Evolutionary conservation across 345 rosid species (phyloP), one percentile per base, ranked within the genome.

Genomic region (Eucalyptus pauciflora): DNA sequence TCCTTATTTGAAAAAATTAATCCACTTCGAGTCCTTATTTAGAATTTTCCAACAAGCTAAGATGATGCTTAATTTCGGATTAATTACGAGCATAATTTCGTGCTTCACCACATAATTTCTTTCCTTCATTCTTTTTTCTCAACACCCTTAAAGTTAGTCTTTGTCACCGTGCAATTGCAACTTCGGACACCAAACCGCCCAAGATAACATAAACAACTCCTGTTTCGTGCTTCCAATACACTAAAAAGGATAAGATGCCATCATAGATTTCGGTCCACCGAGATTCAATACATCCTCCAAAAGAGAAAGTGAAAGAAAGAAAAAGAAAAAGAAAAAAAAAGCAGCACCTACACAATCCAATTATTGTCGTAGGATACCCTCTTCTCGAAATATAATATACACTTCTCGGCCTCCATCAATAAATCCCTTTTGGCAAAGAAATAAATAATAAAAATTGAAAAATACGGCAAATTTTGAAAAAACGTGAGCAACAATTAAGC

Each of bases 381-480:
- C 88, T 64, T 48, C 54, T 48, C 24, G 49, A 46, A 41, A 46
- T 64, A 50, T 29, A 67, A n/a, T 76, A 31, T 24, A 41, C 51
- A 58, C 87, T 62, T 83, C 31, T 64, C 4, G 50, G 91, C 89
- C 92, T n/a, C 88, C 37, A 85, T 90, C 91, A 86, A 62, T n/a
- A 86, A 49, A 89, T 88, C 64, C 89, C 56, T 24, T 11, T 46
- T 87, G 33, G 13, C 22, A 87, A 14, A 14, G 62, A 54, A 16
- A 51, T 67, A 54, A 48, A 52, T 10, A 29, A 71, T 37, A 18
- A 62, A 81, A 56, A 22, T 49, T 11, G 5, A 20, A 37, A 41
- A 20, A 76, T 18, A 56, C 62, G 13, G 10, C 0, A 56, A 56
- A 56, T 24, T 56, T 56, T 24, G 13, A 71, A 16, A 29, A 29